A percentile compares a stretch with the other conserved stretches of the same genome.
Conservation (phyloP, 2,329 filamentous ascomycete genomes). For the Metarhizium rileyi region DNA sequence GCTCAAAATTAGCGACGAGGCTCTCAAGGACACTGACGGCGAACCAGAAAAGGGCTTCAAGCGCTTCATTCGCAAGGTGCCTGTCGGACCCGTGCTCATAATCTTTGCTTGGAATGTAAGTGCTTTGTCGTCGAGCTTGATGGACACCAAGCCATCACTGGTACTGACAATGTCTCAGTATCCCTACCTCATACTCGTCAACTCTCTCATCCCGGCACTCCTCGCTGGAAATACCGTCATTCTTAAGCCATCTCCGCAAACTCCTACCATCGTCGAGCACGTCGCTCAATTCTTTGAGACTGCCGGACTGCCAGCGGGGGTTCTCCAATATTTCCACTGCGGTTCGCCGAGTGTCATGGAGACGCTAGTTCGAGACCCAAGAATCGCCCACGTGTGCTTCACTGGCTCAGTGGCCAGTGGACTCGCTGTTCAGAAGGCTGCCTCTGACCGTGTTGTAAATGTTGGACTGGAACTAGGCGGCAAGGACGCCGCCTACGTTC, state of each 20-base stretch:
- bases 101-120: slow-evolving; percentile 95
- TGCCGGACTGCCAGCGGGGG: slow-evolving; percentile 72
- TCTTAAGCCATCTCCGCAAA: slow-evolving; percentile 90
- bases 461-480: slow-evolving; percentile 89
- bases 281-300: slow-evolving; percentile 65
- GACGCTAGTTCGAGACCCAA: slow-evolving; percentile 64
- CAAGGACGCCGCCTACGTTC: slow-evolving; percentile 88
- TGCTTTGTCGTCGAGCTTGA: slow-evolving; percentile 8
- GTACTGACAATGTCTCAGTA: slow-evolving; percentile 47
- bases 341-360: slow-evolving; percentile 71
- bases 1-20: slow-evolving; percentile 71
- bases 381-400: slow-evolving; percentile 78
- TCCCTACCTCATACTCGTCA: slow-evolving; percentile 86
- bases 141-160: not conserved
- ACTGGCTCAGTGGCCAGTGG: slow-evolving; percentile 88
- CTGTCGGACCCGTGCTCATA: slow-evolving; percentile 77
- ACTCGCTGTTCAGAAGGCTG: slow-evolving; percentile 74
- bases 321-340: slow-evolving; percentile 88
- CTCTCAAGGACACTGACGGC: slow-evolving; percentile 69
- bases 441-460: slow-evolving; percentile 71
- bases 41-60: slow-evolving; percentile 82
- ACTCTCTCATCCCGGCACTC: slow-evolving; percentile 85
- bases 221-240: slow-evolving; percentile 86
- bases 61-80: slow-evolving; percentile 79
- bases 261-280: slow-evolving; percentile 83